A percentile compares a stretch with the other conserved stretches of the same genome.
Conservation (phyloP, 192 early-diverging fungal species). For the Gamsiella multidivaricata region DNA sequence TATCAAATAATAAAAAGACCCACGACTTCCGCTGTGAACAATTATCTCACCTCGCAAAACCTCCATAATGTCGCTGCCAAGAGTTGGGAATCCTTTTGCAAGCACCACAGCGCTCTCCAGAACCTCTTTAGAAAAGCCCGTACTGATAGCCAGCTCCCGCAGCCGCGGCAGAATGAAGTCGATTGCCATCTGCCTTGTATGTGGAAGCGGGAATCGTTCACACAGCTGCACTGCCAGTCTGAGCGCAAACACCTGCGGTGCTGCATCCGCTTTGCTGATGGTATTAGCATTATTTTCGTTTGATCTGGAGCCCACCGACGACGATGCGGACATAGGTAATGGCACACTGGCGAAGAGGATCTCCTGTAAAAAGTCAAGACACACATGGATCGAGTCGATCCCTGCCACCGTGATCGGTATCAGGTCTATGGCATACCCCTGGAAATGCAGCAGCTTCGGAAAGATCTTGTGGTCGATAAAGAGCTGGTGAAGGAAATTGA, state of each 20-base stretch:
- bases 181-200: constrained; percentile 28
- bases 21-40: no score
- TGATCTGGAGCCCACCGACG: no score
- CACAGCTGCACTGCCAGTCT: constrained; percentile 31
- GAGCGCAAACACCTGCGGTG: constrained; percentile 32
- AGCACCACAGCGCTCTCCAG: constrained; percentile 35
- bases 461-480: constrained; percentile 49
- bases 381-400: constrained; percentile 35
- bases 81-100: constrained; percentile 22
- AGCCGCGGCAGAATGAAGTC: constrained; percentile 33
- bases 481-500: constrained; percentile 49
- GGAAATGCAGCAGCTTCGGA: constrained; percentile 47
- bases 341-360: constrained; percentile 11
- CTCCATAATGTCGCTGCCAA: constrained; percentile 13
- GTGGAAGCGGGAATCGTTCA: constrained; percentile 27
- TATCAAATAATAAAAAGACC: no score
- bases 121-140: constrained; percentile 21
- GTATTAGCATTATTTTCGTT: no score
- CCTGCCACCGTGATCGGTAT: constrained; percentile 30
- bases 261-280: neutral
- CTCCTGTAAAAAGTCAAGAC: constrained; percentile 38
- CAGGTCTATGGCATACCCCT: constrained; percentile 42
- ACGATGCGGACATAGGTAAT: constrained; percentile 1
- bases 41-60: constrained; percentile 30
- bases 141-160: constrained; percentile 2